Evolutionary conservation across 1,139 yeast genomes (phyloP), one percentile per base, ranked within the genome.

Genomic region (Yamadazyma dushanensis): DNA sequence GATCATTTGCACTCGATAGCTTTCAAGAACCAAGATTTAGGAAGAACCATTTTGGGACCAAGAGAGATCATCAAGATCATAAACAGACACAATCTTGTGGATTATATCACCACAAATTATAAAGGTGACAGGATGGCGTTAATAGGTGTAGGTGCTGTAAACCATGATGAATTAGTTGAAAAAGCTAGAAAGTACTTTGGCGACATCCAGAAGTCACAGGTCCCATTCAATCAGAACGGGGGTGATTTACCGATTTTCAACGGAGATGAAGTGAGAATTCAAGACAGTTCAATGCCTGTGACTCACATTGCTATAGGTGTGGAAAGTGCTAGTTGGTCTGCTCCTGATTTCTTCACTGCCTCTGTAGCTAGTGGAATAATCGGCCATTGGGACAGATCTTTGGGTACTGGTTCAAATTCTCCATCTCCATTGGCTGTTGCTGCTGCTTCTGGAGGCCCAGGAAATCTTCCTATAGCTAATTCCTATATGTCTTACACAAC

Each of bases 281-380:
- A 84, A 50, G 97, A 92, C 51, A 80, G 79, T 46, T 70, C 94
- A 1, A 66, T 92, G 56, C 96, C 97, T 17, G 82, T 82, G 7
- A 90, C 97, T 2, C 95, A 92, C 63, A 80, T 89, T 39, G 98
- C 97, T 6, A 66, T 92, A 43, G 95, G 97, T 9, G 83, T 92
- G n/a, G 98, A 92, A 66, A 97, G 99, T 51, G 97, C 90, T 18
- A 83, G 96, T 32, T 92, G 99, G 99, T 83, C 87, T 22, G 88
- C 95, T 4, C 90, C 95, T 7, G 97, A 92, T 59, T 92, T 90
- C 64, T 90, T 89, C 68, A 85, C 95, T 19, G 97, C 96, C 2
- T 74, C 95, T 16, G 96, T 92, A 1, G 95, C 97, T 5, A 97
- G 92, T 65, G 97, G 97, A 11, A 85, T 92, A 43, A 83, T 92